Base-by-base conservation (phyloP, 495 filamentous ascomycete genomes). In the Hyaloscypha variabilis region DNA sequence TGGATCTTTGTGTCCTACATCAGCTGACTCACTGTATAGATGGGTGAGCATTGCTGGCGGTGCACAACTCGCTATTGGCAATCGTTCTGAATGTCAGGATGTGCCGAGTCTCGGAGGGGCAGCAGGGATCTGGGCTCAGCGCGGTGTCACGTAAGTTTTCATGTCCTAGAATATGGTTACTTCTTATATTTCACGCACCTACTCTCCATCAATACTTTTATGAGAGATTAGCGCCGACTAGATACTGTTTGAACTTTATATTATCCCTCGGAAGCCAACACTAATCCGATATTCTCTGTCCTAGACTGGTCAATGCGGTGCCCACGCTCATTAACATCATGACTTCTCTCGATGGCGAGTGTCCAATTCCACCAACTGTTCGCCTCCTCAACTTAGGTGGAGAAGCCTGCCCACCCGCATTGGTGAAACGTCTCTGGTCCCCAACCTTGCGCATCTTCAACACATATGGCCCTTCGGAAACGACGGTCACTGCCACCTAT, bases 371-470 rank as follows among this genome's bases (percentile, higher is more conserved):
- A 19, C 6, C 49, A 19, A 6, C 49, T 25, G 49, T 52, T 6
- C 49, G 49, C 19, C 49, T 52, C 24, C 49, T 52, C 19, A 52
- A 52, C 49, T 25, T 83, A 6, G 70, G 69, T 11, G 82, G 81
- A 0, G 75, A 62, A 42, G 55, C 55, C 6, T 52, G 49, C 49
- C 49, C 49, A n/a, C 14, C 58, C 3, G n/a, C 75, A n/a, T 82
- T 85, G 21, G 77, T 83, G 53, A 77, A 85, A 6, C 74, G 72
- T 1, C 82, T 82, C 50, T 90, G 87, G 87, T 79, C 76, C 19
- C 76, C 81, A 30, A 75, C 72, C 21, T 67, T 82, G 5, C 6
- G 29, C 2, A n/a, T 59, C 11, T 8, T 66, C 28, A 66, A 61
- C 39, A 19, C 17, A 2, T 66, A 66, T 39, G 63, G 63, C 25